Conservation (phyloP, 495 filamentous ascomycete species). For the Penicillium robsamsonii region DNA sequence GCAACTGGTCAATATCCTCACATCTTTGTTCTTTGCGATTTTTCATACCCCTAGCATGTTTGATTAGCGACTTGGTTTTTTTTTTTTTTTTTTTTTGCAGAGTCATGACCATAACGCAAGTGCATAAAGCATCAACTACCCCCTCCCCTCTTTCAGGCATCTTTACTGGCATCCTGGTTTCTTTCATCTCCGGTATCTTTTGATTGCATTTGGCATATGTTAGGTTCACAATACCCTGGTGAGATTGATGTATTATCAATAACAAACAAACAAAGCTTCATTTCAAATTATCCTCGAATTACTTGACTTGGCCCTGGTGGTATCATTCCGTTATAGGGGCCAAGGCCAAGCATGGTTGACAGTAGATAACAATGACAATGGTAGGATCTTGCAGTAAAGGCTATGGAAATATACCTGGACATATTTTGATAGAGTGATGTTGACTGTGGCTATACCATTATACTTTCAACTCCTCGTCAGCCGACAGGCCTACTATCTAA, state of each 20-base stretch:
- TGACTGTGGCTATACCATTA: no score
- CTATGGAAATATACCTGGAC: no score
- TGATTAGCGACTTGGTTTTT: background rate
- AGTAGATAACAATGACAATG: no score
- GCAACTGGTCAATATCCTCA: background rate
- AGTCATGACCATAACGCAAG: background rate
- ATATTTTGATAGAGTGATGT: no score
- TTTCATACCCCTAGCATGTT: background rate
- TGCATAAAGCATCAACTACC: background rate
- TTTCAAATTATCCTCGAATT: no score
- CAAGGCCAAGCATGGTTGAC: no score
- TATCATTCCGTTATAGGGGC: background rate
- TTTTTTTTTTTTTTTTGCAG: background rate
- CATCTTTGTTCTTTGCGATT: background rate
- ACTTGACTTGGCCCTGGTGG: background rate
- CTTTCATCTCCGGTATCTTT: background rate
- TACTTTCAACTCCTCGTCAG: no score
- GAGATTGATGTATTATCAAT: background rate
- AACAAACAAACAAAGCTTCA: background rate
- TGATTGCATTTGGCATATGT: background rate
- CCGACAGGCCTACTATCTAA: no score
- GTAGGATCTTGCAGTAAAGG: no score
- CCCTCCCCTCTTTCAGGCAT: background rate
- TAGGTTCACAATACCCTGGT: slow-evolving; percentile 2
- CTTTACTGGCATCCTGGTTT: background rate